Base-by-base conservation (phyloP, 1,284 basidiomycete species). In the Pterula multifida region DNA sequence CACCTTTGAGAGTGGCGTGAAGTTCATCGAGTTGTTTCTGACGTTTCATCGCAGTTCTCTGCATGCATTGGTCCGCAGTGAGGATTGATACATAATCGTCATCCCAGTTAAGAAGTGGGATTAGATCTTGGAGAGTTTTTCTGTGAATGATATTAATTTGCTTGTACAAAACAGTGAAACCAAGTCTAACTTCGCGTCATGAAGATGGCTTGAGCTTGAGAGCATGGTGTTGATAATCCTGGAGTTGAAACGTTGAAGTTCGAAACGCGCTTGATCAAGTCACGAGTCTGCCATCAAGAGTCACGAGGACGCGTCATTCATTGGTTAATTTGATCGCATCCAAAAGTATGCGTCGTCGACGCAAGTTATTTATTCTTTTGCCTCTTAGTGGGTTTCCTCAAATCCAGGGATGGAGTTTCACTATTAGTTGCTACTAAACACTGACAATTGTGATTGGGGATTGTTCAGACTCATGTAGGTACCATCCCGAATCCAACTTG, bases 81-180 rank as follows among this genome's bases (percentile, higher is more conserved):
- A 78, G 76, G 48, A 87, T 83, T 6, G 79, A 80, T 52, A 83
- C 65, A 59, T 78, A 86, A 62, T 87, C 84, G 50, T 85, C 82
- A 36, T 81, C 80, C 1, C 83, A 81, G 57, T 84, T 79, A 48
- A 87, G 81, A 53, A 85, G 77, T 1, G 73, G 71, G 26, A 73
- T 65, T 74, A 86, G 82, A 53, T 78, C 79, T 55, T 69, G 70
- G 42, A 87, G 77, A 15, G 81, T 73, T 56, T 81, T 78, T 49
- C 83, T 86, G 48, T 42, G 45, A 17, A 26, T 46, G 3, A 52
- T 45, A 48, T 12, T 50, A 36, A 52, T 4, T 17, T n/a, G 6
- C 39, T 4, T 19, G 39, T 22, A 17, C 19, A 11, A 17, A 22
- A 9, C 32, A 17, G 39, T 28, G 6, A 50, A 15, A 12, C 24